These are phyloP conservation scores for Nakataea oryzae DNA, from an alignment of 2,329 filamentous ascomycete genomes.

Conservation along the genomic window DNA sequence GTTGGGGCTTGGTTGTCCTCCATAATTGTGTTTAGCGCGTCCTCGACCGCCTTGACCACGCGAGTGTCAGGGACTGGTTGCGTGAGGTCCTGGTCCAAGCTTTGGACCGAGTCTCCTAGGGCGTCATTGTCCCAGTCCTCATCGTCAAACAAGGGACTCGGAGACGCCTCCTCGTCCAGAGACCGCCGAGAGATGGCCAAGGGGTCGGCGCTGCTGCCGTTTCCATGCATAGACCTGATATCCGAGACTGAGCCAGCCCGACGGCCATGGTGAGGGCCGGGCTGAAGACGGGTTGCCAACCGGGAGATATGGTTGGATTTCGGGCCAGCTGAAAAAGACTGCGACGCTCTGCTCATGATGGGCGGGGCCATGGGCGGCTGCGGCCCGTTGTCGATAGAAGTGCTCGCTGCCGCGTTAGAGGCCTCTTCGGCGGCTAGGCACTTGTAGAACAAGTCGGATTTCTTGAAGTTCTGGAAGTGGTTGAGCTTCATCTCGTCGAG, in stretches of 20 bases:
- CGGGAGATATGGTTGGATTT: slow-evolving; percentile 34
- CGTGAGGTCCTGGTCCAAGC: slow-evolving; percentile 63
- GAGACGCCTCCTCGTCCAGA: slow-evolving; percentile 49
- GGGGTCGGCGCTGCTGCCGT: slow-evolving; percentile 27
- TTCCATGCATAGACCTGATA: slow-evolving; percentile 25
- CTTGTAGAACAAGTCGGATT: slow-evolving; percentile 92
- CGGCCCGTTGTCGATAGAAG: not conserved
- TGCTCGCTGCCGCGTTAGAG: slow-evolving; percentile 22
- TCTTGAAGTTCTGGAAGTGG: slow-evolving; percentile 79
- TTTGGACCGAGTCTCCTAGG: slow-evolving; percentile 62
- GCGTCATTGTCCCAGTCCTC: slow-evolving; percentile 66
- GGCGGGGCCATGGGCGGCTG: slow-evolving; percentile 11
- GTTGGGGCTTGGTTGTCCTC: slow-evolving; percentile 60
- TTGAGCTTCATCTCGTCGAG: slow-evolving; percentile 75
- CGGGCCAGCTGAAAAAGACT: slow-evolving; percentile 19
- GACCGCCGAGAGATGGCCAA: slow-evolving; percentile 48
- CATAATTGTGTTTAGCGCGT: slow-evolving; percentile 85
- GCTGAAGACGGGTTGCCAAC: slow-evolving; percentile 25
- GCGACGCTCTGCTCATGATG: slow-evolving; percentile 15
- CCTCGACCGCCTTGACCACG: slow-evolving; percentile 87
- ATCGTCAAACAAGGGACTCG: slow-evolving; percentile 63
- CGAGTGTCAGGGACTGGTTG: slow-evolving; percentile 57
- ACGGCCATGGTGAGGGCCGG: slow-evolving; percentile 17
- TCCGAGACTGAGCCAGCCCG: slow-evolving; percentile 39
- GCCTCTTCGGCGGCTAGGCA: slow-evolving; percentile 83